Base-by-base conservation (phyloP, 2,329 filamentous ascomycete genomes). In the Sclerotinia spermophila region DNA sequence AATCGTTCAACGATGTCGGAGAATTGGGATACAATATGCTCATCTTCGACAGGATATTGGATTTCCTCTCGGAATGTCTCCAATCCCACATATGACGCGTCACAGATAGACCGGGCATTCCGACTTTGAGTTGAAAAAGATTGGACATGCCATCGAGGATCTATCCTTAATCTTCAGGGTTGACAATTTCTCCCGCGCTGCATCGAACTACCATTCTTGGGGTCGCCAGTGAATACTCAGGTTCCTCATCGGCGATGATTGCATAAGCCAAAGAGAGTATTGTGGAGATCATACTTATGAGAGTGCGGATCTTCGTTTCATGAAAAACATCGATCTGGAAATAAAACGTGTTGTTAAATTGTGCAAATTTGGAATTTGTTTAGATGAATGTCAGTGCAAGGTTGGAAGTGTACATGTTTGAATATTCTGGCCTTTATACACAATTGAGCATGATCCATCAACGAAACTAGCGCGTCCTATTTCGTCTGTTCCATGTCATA, bases 31-130 rank as follows among this genome's bases (percentile, higher is more conserved):
- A 61, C 35, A 33, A 40, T 42, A 61, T 61, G 88, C 1, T 85
- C 86, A 77, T 96, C 91, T 21, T 88, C 85, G 30, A 90, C 83
- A 0, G 94, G 94, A 75, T 92, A 93, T 0, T 82, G 80, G 51
- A 92, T 84, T 21, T 82, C 76, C 56, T 97, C 86, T 35, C 62
- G 55, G 19, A 71, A 72, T 1, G 55, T 48, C 42, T 48, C 62
- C 30, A 24, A 24, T 8, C 53, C 53, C n/a, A 75, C 45, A 42
- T 70, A 72, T 13, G 17, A 48, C 21, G 71, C 45, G 51, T 76
- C 76, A 10, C 53, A 44, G 42, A 44, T 10, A 30, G 19, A 5
- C 30, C 8, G 3, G 51, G 8, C 15, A 17, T 55, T 19, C 27
- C 27, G 6, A 19, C 27, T 27, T 15, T 15, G 21, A 17, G 3